phyloP scores from a whole-genome alignment of 176 grass and related monocot genomes.

The Lolium multiflorum region DNA sequence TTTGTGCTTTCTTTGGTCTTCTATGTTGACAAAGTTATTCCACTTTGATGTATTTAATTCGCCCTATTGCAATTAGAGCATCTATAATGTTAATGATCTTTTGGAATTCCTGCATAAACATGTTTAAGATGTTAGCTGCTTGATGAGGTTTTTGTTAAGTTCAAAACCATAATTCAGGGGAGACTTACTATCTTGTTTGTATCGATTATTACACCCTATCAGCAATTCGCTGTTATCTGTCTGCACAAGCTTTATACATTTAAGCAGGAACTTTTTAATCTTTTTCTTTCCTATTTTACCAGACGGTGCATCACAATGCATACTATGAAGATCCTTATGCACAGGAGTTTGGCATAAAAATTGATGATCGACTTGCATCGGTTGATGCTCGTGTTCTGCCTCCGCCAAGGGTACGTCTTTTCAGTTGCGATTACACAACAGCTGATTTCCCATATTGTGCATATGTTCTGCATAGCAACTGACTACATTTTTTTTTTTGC shows the following conservation, averaged over 20 bases:
- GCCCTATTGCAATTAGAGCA: background rate
- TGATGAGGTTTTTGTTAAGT: constrained; percentile 12
- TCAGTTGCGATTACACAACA: constrained; percentile 13
- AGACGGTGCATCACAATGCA: constrained; percentile 98
- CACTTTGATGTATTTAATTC: no score
- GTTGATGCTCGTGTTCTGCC: constrained; percentile 95
- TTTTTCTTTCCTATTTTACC: constrained; percentile 31
- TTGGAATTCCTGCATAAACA: background rate
- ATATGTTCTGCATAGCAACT: background rate
- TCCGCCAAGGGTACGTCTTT: constrained; percentile 70
- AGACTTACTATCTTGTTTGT: no score
- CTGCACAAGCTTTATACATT: background rate
- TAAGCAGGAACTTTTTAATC: constrained; percentile 16
- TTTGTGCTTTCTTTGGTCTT: background rate
- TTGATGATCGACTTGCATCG: constrained; percentile 80
- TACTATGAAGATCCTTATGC: constrained; percentile 94
- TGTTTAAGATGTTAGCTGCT: background rate
- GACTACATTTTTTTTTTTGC: constrained; percentile 15
- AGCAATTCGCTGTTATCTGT: background rate
- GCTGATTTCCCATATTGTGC: constrained; percentile 15
- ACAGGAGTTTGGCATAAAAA: constrained; percentile 92
- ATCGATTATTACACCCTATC: no score
- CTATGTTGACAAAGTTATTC: constrained; percentile 6
- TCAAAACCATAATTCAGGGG: background rate
- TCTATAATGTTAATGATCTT: background rate